A percentile compares a stretch with the other conserved stretches of the same genome.
These are phyloP conservation scores for Filobasidium uniguttulatum DNA, from an alignment of 1,284 basidiomycete genomes.

Conservation along the genomic window DNA sequence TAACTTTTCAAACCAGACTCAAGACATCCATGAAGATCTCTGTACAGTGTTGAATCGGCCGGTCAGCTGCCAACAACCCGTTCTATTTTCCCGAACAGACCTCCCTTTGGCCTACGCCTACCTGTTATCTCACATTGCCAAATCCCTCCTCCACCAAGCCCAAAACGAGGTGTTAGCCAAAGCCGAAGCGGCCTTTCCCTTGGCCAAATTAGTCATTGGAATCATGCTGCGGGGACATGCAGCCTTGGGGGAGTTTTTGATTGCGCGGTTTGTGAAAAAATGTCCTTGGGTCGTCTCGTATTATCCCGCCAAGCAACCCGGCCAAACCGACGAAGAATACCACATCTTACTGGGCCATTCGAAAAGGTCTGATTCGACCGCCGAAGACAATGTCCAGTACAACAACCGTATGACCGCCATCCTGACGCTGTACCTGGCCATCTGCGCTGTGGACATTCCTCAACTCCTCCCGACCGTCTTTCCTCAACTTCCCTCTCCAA, in stretches of 20 bases:
- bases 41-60: conserved; percentile 31
- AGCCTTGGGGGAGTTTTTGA: conserved; percentile 61
- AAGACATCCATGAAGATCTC: conserved; percentile 49
- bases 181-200: conserved; percentile 65
- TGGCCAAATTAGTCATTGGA: conserved; percentile 61
- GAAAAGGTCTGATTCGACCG: conserved; percentile 22
- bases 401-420: conserved; percentile 64
- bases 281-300: conserved; percentile 46
- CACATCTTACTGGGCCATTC: conserved; percentile 52
- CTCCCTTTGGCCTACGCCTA: conserved; percentile 47
- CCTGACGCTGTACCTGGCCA: conserved; percentile 74
- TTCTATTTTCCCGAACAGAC: conserved; percentile 30
- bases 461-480: conserved; percentile 26
- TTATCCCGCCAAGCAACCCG: conserved; percentile 34
- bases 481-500: conserved; percentile 22
- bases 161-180: conserved; percentile 88
- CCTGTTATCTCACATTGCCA: conserved; percentile 71
- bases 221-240: conserved; percentile 47
- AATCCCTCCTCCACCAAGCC: conserved; percentile 79
- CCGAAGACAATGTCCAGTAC: conserved; percentile 53
- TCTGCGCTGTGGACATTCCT: conserved; percentile 44
- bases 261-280: conserved; percentile 68
- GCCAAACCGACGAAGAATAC: conserved; percentile 44
- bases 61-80: conserved; percentile 35
- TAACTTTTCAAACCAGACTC: conserved; percentile 40